Conservation (phyloP, 768 basidiomycete genomes). For the Coprinopsis strossmayeri region DNA sequence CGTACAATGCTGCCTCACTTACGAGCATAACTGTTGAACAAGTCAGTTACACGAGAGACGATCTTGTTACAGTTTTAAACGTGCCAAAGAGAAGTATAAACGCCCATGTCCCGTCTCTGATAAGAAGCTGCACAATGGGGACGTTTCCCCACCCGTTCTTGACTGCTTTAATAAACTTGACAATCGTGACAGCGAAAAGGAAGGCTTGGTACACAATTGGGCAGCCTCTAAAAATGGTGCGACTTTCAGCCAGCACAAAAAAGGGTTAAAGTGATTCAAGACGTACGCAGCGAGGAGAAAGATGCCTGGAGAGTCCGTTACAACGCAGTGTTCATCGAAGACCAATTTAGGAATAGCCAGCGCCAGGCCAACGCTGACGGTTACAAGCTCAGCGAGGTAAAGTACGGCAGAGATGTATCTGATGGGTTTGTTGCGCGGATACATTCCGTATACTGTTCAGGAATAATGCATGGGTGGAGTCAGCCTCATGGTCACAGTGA, state of each 20-base stretch:
- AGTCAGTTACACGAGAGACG: not conserved
- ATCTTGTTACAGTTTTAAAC: not conserved
- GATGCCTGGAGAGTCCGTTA: slow-evolving; percentile 20
- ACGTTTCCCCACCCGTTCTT: slow-evolving; percentile 34
- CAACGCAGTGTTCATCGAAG: slow-evolving; percentile 28
- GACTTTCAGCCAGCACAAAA: too few species aligned
- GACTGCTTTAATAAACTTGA: slow-evolving; percentile 27
- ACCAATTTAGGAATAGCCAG: slow-evolving; percentile 24
- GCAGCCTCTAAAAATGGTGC: not conserved
- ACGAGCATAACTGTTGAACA: not conserved
- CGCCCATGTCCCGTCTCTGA: slow-evolving; percentile 38
- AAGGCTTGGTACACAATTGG: slow-evolving; percentile 27
- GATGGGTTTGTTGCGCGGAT: slow-evolving; percentile 11
- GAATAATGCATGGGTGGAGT: too few species aligned
- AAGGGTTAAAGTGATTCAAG: too few species aligned
- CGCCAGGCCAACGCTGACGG: slow-evolving; percentile 24
- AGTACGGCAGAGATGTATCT: not conserved
- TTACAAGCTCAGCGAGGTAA: slow-evolving; percentile 24
- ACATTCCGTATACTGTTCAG: slow-evolving; percentile 32
- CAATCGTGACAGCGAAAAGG: slow-evolving; percentile 30
- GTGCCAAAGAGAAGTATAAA: slow-evolving; percentile 34
- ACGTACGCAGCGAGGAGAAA: slow-evolving; percentile 6
- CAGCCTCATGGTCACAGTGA: too few species aligned
- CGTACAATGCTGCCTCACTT: not conserved
- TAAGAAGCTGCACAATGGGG: slow-evolving; percentile 31